These are phyloP conservation scores for Stylonectria norvegica DNA, from an alignment of 2,329 filamentous ascomycete species.

Conservation along the genomic window DNA sequence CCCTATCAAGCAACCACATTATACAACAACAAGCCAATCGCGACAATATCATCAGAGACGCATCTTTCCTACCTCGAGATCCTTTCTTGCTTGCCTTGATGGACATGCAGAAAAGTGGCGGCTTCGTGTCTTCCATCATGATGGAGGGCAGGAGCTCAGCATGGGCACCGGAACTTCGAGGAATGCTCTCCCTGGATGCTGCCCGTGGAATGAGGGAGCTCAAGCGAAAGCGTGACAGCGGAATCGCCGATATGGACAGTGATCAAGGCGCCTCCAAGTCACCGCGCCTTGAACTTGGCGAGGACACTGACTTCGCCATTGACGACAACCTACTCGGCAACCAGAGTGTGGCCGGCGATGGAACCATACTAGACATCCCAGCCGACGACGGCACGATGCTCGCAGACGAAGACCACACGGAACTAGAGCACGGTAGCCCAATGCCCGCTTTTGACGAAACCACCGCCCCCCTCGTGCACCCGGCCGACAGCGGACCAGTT, in stretches of 20 bases:
- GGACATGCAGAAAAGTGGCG: conserved; percentile 87
- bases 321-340: conserved; percentile 48
- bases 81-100: conserved; percentile 82
- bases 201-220: conserved; percentile 73
- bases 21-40: conserved; percentile 83
- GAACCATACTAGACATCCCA: conserved; percentile 63
- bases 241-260: conserved; percentile 73
- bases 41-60: conserved; percentile 78
- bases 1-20: conserved; percentile 73
- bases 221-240: conserved; percentile 91
- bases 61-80: conserved; percentile 81
- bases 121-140: conserved; percentile 84
- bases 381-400: conserved; percentile 51
- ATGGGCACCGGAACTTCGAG: conserved; percentile 90
- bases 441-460: conserved; percentile 75
- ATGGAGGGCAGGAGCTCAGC: conserved; percentile 71
- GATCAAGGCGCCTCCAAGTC: conserved; percentile 64
- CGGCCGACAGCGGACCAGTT: conserved; percentile 79
- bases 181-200: conserved; percentile 84
- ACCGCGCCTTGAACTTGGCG: conserved; percentile 65
- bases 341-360: conserved; percentile 54
- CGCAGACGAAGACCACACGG: conserved; percentile 45
- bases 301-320: conserved; percentile 55
- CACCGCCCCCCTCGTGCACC: conserved; percentile 70
- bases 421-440: conserved; percentile 42